A percentile compares a stretch with the other conserved stretches of the same genome.
These are phyloP conservation scores for Lichtheimia ornata DNA, from an alignment of 371 early-diverging fungal genomes.

Conservation along the genomic window DNA sequence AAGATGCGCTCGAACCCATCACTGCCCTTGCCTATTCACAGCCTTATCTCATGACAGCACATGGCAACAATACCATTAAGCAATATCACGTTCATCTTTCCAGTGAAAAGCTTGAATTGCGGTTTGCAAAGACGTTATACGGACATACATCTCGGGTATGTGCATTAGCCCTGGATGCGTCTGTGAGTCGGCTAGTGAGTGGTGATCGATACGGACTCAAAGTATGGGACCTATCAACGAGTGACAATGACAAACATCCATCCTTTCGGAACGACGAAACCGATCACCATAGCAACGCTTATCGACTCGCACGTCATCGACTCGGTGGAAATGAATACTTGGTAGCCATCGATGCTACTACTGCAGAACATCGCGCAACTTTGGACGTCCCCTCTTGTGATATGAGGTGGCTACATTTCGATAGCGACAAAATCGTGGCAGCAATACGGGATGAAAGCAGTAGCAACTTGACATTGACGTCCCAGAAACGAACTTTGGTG, in stretches of 20 bases:
- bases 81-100: constrained; percentile 31
- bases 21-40: constrained; percentile 36
- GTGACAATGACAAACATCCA: constrained; percentile 3
- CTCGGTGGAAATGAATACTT: constrained; percentile 13
- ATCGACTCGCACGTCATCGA: neutral
- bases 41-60: constrained; percentile 48
- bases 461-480: neutral
- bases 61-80: constrained; percentile 53
- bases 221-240: constrained; percentile 37
- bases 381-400: constrained; percentile 17
- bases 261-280: neutral
- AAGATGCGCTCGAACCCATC: constrained; percentile 19
- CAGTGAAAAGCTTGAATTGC: constrained; percentile 21
- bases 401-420: constrained; percentile 32
- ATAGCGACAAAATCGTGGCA: constrained; percentile 38
- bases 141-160: constrained; percentile 50
- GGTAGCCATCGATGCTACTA: constrained; percentile 13
- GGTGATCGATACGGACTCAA: constrained; percentile 46
- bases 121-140: constrained; percentile 36
- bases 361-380: constrained; percentile 5
- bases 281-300: neutral
- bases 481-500: constrained; percentile 7
- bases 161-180: constrained; percentile 33
- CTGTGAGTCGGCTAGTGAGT: constrained; percentile 36
- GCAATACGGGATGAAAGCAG: constrained; percentile 14